Evolutionary conservation across 768 basidiomycete species (phyloP).

Genomic region (Dioszegia hungarica): DNA sequence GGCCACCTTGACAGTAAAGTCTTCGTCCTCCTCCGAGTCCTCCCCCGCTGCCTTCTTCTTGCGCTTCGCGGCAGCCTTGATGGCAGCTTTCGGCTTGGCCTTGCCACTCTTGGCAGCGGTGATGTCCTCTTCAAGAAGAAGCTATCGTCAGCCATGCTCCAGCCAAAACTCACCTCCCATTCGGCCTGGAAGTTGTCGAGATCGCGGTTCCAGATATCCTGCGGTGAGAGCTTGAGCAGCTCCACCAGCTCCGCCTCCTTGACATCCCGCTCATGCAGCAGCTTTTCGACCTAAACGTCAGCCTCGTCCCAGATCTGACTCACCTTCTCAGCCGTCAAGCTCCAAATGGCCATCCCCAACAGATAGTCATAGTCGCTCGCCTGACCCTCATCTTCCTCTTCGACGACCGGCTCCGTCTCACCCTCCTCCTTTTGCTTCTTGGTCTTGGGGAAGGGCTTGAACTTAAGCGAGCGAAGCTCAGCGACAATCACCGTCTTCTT

Average conservation of each 20-base stretch:
- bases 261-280: conserved; percentile 69
- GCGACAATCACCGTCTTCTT: conserved; percentile 79
- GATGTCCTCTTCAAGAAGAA: conserved; percentile 50
- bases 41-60: conserved; percentile 49
- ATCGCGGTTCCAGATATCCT: conserved; percentile 83
- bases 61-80: conserved; percentile 53
- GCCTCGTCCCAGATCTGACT: background rate
- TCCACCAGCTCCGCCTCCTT: conserved; percentile 76
- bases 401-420: conserved; percentile 60
- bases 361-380: conserved; percentile 83
- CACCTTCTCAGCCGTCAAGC: conserved; percentile 88
- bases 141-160: conserved; percentile 12
- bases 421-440: conserved; percentile 63
- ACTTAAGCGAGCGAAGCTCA: conserved; percentile 76
- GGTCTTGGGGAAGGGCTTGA: conserved; percentile 86
- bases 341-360: conserved; percentile 90
- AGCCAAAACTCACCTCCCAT: conserved; percentile 66
- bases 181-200: conserved; percentile 73
- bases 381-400: conserved; percentile 53
- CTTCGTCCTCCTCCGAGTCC: conserved; percentile 51
- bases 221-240: conserved; percentile 71
- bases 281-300: conserved; percentile 68
- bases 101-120: conserved; percentile 55
- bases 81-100: conserved; percentile 53
- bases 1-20: conserved; percentile 53